Conservation (phyloP, 192 early-diverging fungal species). For the Podila epicladia region DNA sequence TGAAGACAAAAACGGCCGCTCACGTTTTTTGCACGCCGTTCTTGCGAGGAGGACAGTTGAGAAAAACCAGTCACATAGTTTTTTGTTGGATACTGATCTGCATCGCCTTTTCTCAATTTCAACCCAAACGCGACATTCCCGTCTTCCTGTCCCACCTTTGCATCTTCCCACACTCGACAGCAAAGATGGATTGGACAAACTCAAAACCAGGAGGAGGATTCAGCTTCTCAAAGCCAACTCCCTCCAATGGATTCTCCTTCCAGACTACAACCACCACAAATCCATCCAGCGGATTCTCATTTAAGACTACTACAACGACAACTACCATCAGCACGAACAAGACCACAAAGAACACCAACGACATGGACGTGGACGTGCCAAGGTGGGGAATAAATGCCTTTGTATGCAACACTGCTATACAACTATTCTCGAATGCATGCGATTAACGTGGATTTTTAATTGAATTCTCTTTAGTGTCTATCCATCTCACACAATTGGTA, state of each 20-base stretch:
- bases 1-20: neutral
- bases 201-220: neutral
- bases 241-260: neutral
- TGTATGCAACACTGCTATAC: neutral
- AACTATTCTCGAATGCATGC: neutral
- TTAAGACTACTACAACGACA: neutral
- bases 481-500: neutral
- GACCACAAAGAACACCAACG: neutral
- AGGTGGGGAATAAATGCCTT: slow-evolving; percentile 2
- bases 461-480: neutral
- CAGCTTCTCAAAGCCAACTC: neutral
- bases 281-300: neutral
- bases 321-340: neutral
- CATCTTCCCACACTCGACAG: neutral
- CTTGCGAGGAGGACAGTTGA: neutral
- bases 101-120: neutral
- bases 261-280: neutral
- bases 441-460: neutral
- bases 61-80: neutral
- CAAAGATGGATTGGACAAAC: slow-evolving; percentile 1
- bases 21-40: neutral
- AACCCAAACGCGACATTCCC: neutral
- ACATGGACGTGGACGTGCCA: slow-evolving; percentile 27
- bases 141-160: neutral
- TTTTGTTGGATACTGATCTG: neutral